Base-by-base conservation (phyloP, 2,329 filamentous ascomycete species). In the Ophiostoma montium region DNA sequence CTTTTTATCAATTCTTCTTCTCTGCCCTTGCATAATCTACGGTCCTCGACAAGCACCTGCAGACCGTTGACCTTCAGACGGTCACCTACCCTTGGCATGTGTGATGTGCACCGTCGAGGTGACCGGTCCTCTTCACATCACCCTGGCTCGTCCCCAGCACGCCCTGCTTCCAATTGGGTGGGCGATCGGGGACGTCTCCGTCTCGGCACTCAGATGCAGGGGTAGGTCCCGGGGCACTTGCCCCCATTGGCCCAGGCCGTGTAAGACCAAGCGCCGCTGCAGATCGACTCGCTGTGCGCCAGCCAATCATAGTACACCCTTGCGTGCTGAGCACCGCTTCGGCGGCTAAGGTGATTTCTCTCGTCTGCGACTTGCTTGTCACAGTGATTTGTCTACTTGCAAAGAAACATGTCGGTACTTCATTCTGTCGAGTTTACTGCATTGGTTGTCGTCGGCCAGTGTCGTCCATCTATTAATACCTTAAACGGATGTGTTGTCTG, bases 311-410 rank as follows among this genome's bases (percentile, higher is more conserved):
- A 50, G 38, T 47, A 44, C 49, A 50, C 33, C 44, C 16, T 35
- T 18, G n/a, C 16, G 36, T 18, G 43, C 30, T 47, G 36, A n/a
- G 6, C 44, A 23, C 23, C 46, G 11, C 39, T 33, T 44, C 45
- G 50, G 47, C 47, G 50, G 47, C 47, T 49, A 50, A 38, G 38
- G 50, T 38, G 46, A 50, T n/a, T n/a, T n/a, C n/a, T n/a, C n/a
- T n/a, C 39, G 27, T 30, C 23, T 33, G 32, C 39, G 21, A n/a
- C 3, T 27, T 1, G 5, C 12, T 11, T 31, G 15, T 27, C 12
- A 33, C n/a, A 31, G 5, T 13, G 16, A 38, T 23, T 15, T 10
- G 15, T 36, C 21, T 27, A 12, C 35, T 41, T n/a, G 12, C 23
- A 27, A n/a, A n/a, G n/a, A n/a, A n/a, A n/a, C n/a, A n/a, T n/a